These are phyloP conservation scores for Apocynum venetum DNA, from an alignment of 257 asterid species.

Conservation along the genomic window DNA sequence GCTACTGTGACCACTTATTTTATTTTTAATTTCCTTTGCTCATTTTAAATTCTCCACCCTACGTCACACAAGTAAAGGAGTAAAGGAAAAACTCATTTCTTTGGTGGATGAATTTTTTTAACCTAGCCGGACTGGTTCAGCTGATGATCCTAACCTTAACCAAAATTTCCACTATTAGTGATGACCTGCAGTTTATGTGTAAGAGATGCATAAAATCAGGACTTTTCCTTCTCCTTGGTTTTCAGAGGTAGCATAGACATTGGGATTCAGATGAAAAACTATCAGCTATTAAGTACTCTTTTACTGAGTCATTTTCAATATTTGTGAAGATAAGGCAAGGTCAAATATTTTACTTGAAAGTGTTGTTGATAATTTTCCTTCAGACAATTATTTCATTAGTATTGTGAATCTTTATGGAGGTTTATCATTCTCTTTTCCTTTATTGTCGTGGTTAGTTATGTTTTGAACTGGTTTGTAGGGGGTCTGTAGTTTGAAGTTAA, in stretches of 20 bases:
- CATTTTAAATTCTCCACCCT: not conserved
- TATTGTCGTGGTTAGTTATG: conserved; percentile 23
- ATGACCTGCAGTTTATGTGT: not conserved
- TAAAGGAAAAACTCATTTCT: not conserved
- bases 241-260: not conserved
- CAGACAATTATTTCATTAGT: conserved; percentile 1
- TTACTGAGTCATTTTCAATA: not conserved
- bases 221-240: not conserved
- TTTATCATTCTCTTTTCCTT: conserved; percentile 10
- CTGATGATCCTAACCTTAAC: not conserved
- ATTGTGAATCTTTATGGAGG: conserved; percentile 11
- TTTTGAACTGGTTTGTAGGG: conserved; percentile 35
- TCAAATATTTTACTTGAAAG: not conserved
- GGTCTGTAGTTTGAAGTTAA: conserved; percentile 29
- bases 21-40: not conserved
- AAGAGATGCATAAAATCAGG: not conserved
- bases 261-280: not conserved
- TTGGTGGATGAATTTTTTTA: not conserved
- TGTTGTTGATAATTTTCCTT: not conserved
- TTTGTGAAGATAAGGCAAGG: not conserved
- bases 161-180: not conserved
- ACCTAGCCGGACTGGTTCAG: not conserved
- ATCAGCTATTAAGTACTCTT: too few relatives aligned
- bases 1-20: not conserved
- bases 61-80: not conserved